phyloP scores from a whole-genome alignment of 371 early-diverging fungal species.

The Mucor velutinosus region DNA sequence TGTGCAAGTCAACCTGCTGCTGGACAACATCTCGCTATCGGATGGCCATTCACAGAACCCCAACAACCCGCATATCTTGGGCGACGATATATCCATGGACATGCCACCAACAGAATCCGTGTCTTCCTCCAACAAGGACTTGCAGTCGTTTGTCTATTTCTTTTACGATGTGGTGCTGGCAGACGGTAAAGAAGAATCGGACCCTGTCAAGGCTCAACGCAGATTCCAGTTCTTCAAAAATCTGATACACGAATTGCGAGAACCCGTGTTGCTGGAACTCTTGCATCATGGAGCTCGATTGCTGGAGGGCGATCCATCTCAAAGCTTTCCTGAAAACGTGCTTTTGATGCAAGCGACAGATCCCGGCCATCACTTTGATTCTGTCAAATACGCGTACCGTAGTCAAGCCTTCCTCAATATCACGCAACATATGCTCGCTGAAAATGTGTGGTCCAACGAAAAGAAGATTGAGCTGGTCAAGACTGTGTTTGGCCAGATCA shows the following conservation, averaged over 20 bases:
- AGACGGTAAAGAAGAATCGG: constrained; percentile 39
- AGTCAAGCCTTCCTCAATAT: constrained; percentile 56
- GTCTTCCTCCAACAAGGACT: constrained; percentile 29
- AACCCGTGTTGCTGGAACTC: constrained; percentile 40
- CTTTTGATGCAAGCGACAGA: constrained; percentile 35
- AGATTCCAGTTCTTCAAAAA: constrained; percentile 45
- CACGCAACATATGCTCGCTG: constrained; percentile 58
- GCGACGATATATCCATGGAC: constrained; percentile 26
- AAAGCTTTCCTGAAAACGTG: constrained; percentile 49
- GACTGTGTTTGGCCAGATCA: constrained; percentile 52
- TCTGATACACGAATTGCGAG: constrained; percentile 43
- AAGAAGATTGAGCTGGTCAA: constrained; percentile 57
- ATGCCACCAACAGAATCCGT: constrained; percentile 12
- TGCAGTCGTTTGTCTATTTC: constrained; percentile 56
- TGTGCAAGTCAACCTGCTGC: constrained; percentile 58
- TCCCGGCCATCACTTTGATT: constrained; percentile 11
- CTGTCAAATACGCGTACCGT: constrained; percentile 40
- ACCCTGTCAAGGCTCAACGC: constrained; percentile 35
- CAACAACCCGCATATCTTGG: constrained; percentile 32
- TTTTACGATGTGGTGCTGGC: constrained; percentile 59
- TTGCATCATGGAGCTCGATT: constrained; percentile 41
- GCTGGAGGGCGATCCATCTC: constrained; percentile 31
- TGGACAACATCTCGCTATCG: constrained; percentile 56
- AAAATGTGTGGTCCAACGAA: constrained; percentile 46
- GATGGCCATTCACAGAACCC: constrained; percentile 31